Percentiles rank a stretch among this genome's conserved stretches.
These are phyloP conservation scores for Madurella fahalii DNA, from an alignment of 2,329 filamentous ascomycete species.

Conservation along the genomic window DNA sequence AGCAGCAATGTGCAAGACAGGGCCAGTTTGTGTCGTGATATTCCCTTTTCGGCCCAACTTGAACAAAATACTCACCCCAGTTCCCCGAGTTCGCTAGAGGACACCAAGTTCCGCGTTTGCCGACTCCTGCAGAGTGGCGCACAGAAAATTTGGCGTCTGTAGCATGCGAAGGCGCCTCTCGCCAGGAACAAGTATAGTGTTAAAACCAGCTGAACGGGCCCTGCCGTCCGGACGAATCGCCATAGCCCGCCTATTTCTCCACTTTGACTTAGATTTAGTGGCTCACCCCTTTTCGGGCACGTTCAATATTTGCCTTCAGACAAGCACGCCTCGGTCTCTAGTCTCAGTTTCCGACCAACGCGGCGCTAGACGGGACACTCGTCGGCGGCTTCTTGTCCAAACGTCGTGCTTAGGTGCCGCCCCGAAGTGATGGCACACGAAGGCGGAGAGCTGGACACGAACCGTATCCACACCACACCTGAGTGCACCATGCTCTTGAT, in stretches of 20 bases:
- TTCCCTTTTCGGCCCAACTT: no score
- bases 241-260: no score
- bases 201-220: slow-evolving; percentile 8
- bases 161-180: background rate
- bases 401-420: background rate
- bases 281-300: background rate
- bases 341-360: no score
- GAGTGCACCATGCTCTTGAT: background rate
- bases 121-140: background rate
- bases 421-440: background rate
- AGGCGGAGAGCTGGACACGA: background rate
- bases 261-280: background rate
- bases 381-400: background rate
- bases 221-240: background rate
- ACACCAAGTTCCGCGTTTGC: no score
- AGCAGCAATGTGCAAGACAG: no score
- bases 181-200: background rate
- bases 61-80: no score
- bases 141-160: background rate
- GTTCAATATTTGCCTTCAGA: no score
- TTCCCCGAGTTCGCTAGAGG: no score
- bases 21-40: no score
- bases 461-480: background rate
- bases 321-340: no score
- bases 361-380: background rate